Conservation (phyloP, 305 asterid species). For the Caryopteris hybrid region DNA sequence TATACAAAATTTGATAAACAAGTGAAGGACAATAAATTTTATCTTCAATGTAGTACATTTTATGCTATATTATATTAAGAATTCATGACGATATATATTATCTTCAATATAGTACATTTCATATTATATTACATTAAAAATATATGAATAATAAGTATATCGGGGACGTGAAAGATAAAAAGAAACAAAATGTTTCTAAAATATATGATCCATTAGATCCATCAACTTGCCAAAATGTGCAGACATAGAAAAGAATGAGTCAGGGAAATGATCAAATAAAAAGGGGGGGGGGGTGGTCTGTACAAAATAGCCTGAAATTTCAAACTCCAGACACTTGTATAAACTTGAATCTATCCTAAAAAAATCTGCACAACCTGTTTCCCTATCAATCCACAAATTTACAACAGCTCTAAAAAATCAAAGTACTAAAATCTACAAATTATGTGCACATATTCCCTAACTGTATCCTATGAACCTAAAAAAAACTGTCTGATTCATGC, state of each 20-base stretch:
- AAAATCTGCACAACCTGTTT: not conserved
- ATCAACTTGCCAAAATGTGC: not conserved
- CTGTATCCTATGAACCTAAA: not conserved
- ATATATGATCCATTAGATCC: not conserved
- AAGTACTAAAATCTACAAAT: not conserved
- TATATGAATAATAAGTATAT: no score
- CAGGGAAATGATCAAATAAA: no score
- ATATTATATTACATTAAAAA: no score
- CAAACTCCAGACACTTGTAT: not conserved
- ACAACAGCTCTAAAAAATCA: not conserved
- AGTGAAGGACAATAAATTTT: no score
- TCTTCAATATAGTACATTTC: no score
- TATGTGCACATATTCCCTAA: not conserved
- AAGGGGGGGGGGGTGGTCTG: no score
- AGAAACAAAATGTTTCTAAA: not conserved
- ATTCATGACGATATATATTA: no score
- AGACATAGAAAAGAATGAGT: no score
- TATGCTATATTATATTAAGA: no score
- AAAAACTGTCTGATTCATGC: conserved; percentile 1
- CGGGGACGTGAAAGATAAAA: no score
- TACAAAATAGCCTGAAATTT: not conserved
- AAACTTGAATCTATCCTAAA: not conserved
- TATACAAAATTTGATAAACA: no score
- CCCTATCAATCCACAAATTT: not conserved
- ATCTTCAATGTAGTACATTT: no score